A percentile compares a stretch with the other conserved stretches of the same genome.
These are phyloP conservation scores for Ophiostoma ulmi DNA, from an alignment of 2,329 filamentous ascomycete genomes.

Conservation along the genomic window DNA sequence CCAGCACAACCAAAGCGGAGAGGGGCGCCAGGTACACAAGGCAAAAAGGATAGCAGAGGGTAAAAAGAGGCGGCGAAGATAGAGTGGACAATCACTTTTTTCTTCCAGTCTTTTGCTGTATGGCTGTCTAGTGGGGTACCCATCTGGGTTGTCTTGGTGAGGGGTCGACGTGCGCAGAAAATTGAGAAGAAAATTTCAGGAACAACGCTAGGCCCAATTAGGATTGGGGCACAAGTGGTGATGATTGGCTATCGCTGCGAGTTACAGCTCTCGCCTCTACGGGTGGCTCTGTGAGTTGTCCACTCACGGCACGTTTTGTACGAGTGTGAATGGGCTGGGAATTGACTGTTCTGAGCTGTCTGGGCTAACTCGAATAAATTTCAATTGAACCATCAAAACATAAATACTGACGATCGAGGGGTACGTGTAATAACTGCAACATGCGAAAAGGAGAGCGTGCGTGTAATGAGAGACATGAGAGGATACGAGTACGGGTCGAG, in stretches of 20 bases:
- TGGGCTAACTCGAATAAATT: no score
- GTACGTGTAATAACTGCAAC: background rate
- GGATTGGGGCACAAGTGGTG: background rate
- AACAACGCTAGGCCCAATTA: constrained; percentile 18
- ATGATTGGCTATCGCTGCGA: constrained; percentile 12
- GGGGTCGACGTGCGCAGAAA: constrained; percentile 20
- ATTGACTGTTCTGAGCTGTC: no score
- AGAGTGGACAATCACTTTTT: constrained; percentile 18
- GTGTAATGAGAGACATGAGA: background rate
- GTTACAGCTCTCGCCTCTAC: background rate
- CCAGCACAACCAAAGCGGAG: background rate
- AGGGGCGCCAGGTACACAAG: constrained; percentile 6
- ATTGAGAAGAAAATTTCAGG: constrained; percentile 25
- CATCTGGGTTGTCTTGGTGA: constrained; percentile 21
- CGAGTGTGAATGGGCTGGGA: background rate
- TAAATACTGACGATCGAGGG: background rate
- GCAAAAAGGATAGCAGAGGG: background rate
- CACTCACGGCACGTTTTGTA: background rate
- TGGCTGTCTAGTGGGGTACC: constrained; percentile 22
- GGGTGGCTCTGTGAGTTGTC: background rate
- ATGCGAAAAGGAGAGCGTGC: background rate
- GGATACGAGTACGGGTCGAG: background rate
- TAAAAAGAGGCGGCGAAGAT: constrained; percentile 16
- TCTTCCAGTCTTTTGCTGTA: background rate
- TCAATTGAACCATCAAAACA: background rate